phyloP scores from a whole-genome alignment of 164 flowering plant genomes.

The Vitis riparia region DNA sequence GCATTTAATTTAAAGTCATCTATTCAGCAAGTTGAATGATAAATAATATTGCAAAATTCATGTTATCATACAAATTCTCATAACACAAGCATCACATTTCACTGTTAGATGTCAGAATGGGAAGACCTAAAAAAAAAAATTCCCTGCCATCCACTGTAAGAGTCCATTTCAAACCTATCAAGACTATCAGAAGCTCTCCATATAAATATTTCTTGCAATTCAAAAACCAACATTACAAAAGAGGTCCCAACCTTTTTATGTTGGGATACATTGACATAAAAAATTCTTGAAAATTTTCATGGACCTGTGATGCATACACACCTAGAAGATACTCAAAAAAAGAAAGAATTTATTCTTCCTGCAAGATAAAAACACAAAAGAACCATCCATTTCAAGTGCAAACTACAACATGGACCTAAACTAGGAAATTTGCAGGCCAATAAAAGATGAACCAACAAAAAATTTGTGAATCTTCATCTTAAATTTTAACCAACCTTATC shows the following conservation, averaged over 20 bases:
- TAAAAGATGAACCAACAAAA: too few species aligned
- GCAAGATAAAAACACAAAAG: too few species aligned
- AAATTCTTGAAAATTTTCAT: too few species aligned
- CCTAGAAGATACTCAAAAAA: too few species aligned
- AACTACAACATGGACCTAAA: too few species aligned
- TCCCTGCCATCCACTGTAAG: not conserved
- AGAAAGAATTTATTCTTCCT: too few species aligned
- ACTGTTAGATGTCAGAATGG: constrained; percentile 1
- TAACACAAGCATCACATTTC: not conserved
- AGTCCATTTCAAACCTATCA: not conserved
- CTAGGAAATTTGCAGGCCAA: too few species aligned
- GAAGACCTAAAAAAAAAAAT: not conserved
- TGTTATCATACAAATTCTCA: not conserved
- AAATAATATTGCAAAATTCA: not conserved
- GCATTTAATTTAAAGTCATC: not conserved
- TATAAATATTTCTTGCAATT: not conserved
- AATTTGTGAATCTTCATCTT: too few species aligned
- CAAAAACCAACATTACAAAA: not conserved
- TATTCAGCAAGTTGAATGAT: not conserved
- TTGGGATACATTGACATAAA: not conserved
- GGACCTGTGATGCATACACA: too few species aligned
- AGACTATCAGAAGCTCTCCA: not conserved
- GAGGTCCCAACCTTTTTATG: not conserved
- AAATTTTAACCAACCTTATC: too few species aligned
- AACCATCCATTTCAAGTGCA: too few species aligned